These are phyloP conservation scores for Cladosporium sp. DNA, from an alignment of 2,329 filamentous ascomycete species.

Conservation along the genomic window DNA sequence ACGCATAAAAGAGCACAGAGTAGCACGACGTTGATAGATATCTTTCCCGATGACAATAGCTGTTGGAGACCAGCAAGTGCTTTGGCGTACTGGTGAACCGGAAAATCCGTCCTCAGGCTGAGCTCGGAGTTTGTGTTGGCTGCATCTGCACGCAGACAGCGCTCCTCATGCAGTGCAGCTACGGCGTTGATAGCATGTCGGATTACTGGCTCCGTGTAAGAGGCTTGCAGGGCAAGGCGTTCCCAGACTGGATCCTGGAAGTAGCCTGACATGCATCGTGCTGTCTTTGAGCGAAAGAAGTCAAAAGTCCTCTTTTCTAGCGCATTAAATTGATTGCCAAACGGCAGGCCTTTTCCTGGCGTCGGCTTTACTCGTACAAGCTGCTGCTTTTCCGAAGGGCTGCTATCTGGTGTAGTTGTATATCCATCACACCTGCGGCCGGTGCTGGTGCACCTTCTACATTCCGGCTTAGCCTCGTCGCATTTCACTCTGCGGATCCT, in stretches of 20 bases:
- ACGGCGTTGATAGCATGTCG: conserved; percentile 37
- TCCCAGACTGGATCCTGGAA: conserved; percentile 35
- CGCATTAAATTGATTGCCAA: conserved; percentile 27
- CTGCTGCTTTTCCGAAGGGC: conserved; percentile 8
- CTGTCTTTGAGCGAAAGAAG: conserved; percentile 33
- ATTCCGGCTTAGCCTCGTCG: conserved; percentile 45
- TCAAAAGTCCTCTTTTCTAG: conserved; percentile 34
- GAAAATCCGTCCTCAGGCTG: conserved; percentile 29
- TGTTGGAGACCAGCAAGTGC: conserved; percentile 33
- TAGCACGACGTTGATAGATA: conserved; percentile 32
- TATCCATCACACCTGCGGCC: conserved; percentile 52
- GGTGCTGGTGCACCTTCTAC: conserved; percentile 1
- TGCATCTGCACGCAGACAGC: conserved; percentile 23
- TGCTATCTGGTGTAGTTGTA: conserved; percentile 21
- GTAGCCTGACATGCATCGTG: conserved; percentile 32
- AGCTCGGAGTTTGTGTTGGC: conserved; percentile 24
- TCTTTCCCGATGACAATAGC: conserved; percentile 27
- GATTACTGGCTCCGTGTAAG: conserved; percentile 34
- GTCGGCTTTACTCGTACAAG: conserved; percentile 19
- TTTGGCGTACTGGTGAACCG: conserved; percentile 34
- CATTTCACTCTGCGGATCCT: conserved; percentile 60
- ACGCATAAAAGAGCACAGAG: conserved; percentile 36
- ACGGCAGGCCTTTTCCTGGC: conserved; percentile 24
- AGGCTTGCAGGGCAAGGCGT: conserved; percentile 33
- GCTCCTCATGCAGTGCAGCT: conserved; percentile 34